phyloP scores from a whole-genome alignment of 108 stramenopile species.

The Cyclostephanos tholiformis region DNA sequence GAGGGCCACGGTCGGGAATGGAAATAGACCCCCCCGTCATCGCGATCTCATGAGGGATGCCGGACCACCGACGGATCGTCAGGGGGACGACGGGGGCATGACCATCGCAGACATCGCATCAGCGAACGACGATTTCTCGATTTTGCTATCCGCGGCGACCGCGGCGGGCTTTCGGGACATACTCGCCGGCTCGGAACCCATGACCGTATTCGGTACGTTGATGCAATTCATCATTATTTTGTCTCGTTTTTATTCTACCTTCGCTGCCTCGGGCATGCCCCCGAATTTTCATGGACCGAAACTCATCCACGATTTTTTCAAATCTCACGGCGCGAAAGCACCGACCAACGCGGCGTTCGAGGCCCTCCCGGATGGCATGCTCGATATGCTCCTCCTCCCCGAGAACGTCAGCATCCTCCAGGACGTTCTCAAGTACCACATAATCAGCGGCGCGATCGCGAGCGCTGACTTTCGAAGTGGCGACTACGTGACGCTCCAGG shows the following conservation, averaged over 20 bases:
- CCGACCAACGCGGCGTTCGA: slow-evolving; percentile 64
- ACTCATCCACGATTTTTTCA: background rate
- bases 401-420: slow-evolving; percentile 14
- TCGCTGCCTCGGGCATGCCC: background rate
- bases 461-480: background rate
- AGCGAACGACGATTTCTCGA: slow-evolving; percentile 37
- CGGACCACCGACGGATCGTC: background rate
- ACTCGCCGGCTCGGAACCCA: slow-evolving; percentile 30
- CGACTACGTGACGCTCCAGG: slow-evolving; percentile 12
- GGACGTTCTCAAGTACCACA: slow-evolving; percentile 47
- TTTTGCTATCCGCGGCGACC: slow-evolving; percentile 32
- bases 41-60: background rate
- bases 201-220: slow-evolving; percentile 40
- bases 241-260: background rate
- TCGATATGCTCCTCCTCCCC: slow-evolving; percentile 28
- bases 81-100: background rate
- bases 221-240: background rate
- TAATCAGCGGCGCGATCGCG: slow-evolving; percentile 20
- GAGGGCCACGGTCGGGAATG: no score
- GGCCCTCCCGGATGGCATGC: slow-evolving; percentile 28
- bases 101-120: background rate
- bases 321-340: slow-evolving; percentile 34
- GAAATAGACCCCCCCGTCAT: no score
- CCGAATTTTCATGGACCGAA: background rate
- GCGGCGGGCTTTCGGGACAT: slow-evolving; percentile 47